Base-by-base conservation (phyloP, 768 basidiomycete species). In the Tylopilus sp. region DNA sequence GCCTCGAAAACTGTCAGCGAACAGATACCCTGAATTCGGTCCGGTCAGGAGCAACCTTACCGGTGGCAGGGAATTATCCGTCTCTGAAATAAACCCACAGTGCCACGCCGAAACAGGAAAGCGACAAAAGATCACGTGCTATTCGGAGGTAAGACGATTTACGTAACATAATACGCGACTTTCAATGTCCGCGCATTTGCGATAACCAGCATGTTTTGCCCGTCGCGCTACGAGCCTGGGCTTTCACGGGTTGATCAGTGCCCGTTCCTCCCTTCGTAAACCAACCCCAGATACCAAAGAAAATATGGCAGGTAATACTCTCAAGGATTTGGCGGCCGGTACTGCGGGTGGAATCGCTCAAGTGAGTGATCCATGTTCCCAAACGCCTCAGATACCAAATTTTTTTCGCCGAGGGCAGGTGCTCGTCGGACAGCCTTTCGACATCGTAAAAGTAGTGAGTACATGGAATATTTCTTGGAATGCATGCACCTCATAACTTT, bases 381-480 rank as follows among this genome's bases (percentile, higher is more conserved):
- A 13, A 36, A 6, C 22, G 48, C 31, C 15, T 11, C 46, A 17
- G 46, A 51, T 25, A 22, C 18, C 41, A 21, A 52, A 46, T 41
- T 48, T 45, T 48, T 45, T 25, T 55, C 56, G 47, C 55, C 50
- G 44, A 58, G 53, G 48, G 20, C 47, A 91, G 88, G 88, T 92
- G 53, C 76, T 93, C 41, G 91, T 93, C 42, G 92, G 91, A 43
- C 91, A 95, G 69, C 94, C 94, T 12, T 98, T 98, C 70, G 94
- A 98, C 70, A 94, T 95, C 57, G 90, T 94, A 73, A 97, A 97
- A 85, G 91, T 94, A 73, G 91, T 92, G 65, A 66, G 88, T 81
- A 31, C 44, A 48, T 18, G 30, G 13, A 31, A 36, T 12, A 48
- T 31, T 49, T 7, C 23, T 45, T 38, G 20, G 41, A 36, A 20